phyloP scores from a whole-genome alignment of 2,329 filamentous ascomycete genomes.

The Dactylella cylindrospora region DNA sequence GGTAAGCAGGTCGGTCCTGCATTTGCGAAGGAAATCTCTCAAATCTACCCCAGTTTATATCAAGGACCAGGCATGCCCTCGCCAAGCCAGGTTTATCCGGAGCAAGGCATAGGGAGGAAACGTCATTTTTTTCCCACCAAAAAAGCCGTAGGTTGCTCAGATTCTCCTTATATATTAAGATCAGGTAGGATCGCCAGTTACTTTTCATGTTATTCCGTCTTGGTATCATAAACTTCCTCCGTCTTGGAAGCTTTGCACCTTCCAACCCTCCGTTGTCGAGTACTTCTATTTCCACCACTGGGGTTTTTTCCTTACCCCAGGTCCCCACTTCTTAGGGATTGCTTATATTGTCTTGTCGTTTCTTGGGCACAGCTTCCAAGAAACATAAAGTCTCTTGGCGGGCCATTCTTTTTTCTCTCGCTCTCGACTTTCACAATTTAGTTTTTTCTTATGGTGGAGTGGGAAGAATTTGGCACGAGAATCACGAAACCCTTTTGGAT shows the following conservation, averaged over 20 bases:
- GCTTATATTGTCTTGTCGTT: slow-evolving; percentile 42
- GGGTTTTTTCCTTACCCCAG: slow-evolving; percentile 19
- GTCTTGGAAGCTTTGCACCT: slow-evolving; percentile 14
- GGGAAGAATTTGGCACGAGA: too few species aligned
- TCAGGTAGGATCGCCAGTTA: not conserved
- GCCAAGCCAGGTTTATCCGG: slow-evolving; percentile 40
- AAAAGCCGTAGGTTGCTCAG: too few species aligned
- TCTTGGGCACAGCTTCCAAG: too few species aligned
- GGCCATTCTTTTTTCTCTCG: too few species aligned
- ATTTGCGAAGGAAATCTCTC: too few species aligned
- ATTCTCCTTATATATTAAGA: too few species aligned
- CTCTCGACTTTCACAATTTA: too few species aligned
- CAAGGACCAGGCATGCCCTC: too few species aligned
- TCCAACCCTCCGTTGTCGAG: slow-evolving; percentile 10
- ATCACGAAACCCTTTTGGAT: too few species aligned
- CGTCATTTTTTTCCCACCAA: slow-evolving; percentile 23
- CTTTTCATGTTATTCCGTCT: slow-evolving; percentile 31
- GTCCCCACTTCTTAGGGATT: slow-evolving; percentile 3
- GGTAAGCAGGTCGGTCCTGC: too few species aligned
- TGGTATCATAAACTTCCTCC: slow-evolving; percentile 31
- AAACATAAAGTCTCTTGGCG: too few species aligned
- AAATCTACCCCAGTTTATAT: not conserved
- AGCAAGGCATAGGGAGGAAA: not conserved
- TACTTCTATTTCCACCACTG: slow-evolving; percentile 32
- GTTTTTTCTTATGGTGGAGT: too few species aligned